Evolutionary conservation across 345 rosid genomes (phyloP), one percentile per base, ranked within the genome.

Genomic region (Lumnitzera racemosa): DNA sequence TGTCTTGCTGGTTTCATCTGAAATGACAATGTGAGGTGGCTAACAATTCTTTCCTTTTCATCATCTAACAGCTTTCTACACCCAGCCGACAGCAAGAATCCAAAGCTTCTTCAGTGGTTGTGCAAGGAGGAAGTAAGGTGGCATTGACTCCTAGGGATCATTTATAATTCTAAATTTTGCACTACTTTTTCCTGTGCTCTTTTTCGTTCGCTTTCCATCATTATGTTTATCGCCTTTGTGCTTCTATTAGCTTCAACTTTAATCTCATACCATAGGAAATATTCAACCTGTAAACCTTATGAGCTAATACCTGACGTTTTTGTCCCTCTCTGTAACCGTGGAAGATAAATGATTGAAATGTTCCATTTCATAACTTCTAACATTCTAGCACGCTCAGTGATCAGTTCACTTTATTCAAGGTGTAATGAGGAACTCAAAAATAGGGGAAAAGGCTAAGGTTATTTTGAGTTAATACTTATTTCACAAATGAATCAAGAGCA

Each of bases 91-190:
- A 84, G 84, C 78, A 84, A 85, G 77, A 95, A 81, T 68, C 82
- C 78, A 53, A 83, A 76, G 73, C 83, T 90, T 55, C 77, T 86
- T 24, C 72, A 70, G 52, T 95, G 99, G 99, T 70, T 95, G 66
- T 84, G 89, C 83, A 80, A 80, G 82, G 97, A 90, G 83, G 96
- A 94, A 86, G 89, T 88, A 66, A 90, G 97, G 99, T 94, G 75
- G 61, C 62, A 47, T 56, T 53, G 16, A 49, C 62, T 67, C 48
- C 56, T 52, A 24, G 43, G 43, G 9, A 3, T 29, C 36, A 53
- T 16, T 53, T 12, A 53, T 7, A 23, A 23, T 12, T 13, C 47
- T 43, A 17, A 5, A n/a, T 24, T 47, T 63, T 46, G 36, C 55
- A 13, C 43, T 41, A 31, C 4, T 56, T 11, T 36, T 51, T 31